phyloP scores from a whole-genome alignment of 1,284 basidiomycete species.

The Butyriboletus appendiculatus region DNA sequence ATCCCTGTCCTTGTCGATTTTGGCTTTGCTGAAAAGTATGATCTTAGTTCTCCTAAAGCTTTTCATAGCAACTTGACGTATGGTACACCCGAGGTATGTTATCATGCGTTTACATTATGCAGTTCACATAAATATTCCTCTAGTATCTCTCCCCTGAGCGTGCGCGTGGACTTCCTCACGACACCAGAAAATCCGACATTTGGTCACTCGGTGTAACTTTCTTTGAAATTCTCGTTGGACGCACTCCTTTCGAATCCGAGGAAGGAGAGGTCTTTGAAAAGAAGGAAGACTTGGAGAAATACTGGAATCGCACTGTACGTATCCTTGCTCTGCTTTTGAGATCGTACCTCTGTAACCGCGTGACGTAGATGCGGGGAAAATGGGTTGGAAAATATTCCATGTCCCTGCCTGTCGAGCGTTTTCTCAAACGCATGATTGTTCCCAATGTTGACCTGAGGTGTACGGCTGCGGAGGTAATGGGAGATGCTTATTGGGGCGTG shows the following conservation, averaged over 20 bases:
- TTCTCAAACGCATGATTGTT: slow-evolving; percentile 74
- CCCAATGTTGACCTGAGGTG: slow-evolving; percentile 75
- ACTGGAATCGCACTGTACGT: slow-evolving; percentile 79
- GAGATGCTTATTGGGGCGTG: slow-evolving; percentile 64
- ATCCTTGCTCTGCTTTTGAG: not conserved
- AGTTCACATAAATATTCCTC: not conserved
- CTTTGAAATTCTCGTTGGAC: slow-evolving; percentile 88
- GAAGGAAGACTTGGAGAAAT: slow-evolving; percentile 79
- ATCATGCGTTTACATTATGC: not conserved
- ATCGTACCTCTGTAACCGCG: not conserved
- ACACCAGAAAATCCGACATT: slow-evolving; percentile 90
- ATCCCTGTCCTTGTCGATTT: slow-evolving; percentile 89
- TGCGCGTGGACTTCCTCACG: slow-evolving; percentile 82
- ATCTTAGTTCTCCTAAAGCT: slow-evolving; percentile 55
- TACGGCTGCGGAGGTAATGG: slow-evolving; percentile 63
- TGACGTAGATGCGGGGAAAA: slow-evolving; percentile 61
- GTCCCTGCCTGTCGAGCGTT: slow-evolving; percentile 61
- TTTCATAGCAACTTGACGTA: slow-evolving; percentile 85
- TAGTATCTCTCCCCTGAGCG: slow-evolving; percentile 90
- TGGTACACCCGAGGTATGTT: slow-evolving; percentile 82
- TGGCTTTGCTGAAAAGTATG: slow-evolving; percentile 87
- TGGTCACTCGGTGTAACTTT: slow-evolving; percentile 93
- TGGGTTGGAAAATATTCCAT: slow-evolving; percentile 86
- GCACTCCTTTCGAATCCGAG: slow-evolving; percentile 88
- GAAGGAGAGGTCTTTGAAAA: slow-evolving; percentile 82